A percentile compares a stretch with the other conserved stretches of the same genome.
phyloP scores from a whole-genome alignment of 805 yeast genomes.

The Lipomyces lipofer region DNA sequence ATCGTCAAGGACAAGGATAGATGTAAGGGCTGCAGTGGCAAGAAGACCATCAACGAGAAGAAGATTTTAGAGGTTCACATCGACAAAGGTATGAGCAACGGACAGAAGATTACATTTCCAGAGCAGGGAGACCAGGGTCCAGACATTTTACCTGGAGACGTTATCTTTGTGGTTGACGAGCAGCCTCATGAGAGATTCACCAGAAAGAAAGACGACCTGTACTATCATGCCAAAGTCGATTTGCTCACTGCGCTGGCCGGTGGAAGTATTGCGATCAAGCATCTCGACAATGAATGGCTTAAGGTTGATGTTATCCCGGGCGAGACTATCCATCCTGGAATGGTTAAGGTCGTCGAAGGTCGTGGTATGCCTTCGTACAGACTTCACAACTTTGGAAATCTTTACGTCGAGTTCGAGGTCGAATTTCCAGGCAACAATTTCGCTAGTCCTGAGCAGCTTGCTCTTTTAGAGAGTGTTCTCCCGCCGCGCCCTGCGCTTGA shows the following conservation, averaged over 20 bases:
- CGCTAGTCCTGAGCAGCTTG: constrained; percentile 65
- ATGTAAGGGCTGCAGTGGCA: constrained; percentile 85
- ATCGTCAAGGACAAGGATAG: constrained; percentile 82
- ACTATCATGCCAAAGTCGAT: constrained; percentile 83
- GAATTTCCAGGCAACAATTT: constrained; percentile 82
- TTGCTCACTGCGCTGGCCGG: constrained; percentile 95
- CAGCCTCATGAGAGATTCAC: constrained; percentile 79
- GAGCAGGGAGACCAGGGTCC: constrained; percentile 99
- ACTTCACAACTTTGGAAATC: constrained; percentile 84
- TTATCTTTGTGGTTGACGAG: constrained; percentile 86
- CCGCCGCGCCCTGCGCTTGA: constrained; percentile 68
- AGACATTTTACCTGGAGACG: constrained; percentile 94
- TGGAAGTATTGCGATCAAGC: constrained; percentile 85
- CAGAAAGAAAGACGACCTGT: constrained; percentile 87
- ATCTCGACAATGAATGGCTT: constrained; percentile 87
- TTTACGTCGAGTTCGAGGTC: constrained; percentile 80
- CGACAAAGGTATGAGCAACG: constrained; percentile 96
- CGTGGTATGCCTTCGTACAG: constrained; percentile 98
- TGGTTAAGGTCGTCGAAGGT: constrained; percentile 75
- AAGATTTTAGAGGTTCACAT: constrained; percentile 91
- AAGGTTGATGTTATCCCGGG: constrained; percentile 85
- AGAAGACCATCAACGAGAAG: constrained; percentile 82
- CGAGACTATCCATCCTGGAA: constrained; percentile 86
- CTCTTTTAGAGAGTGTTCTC: constrained; percentile 69
- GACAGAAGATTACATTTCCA: constrained; percentile 83